Evolutionary conservation across 1,284 basidiomycete genomes (phyloP).

Genomic region (Melampsora americana): DNA sequence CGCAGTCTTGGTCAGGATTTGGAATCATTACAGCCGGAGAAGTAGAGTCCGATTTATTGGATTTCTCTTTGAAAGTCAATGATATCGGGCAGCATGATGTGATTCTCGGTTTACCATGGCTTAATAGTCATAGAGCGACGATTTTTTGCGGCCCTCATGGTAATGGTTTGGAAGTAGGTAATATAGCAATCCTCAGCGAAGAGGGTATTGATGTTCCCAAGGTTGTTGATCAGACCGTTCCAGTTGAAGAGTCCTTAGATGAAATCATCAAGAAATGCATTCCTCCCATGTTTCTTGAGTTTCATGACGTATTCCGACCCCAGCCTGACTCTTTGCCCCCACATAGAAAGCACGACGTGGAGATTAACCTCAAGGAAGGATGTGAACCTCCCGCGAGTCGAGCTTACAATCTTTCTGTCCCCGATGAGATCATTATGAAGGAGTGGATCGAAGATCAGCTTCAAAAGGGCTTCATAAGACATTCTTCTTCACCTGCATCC

Average conservation of each 20-base stretch:
- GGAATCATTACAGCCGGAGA: background rate
- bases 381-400: background rate
- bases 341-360: background rate
- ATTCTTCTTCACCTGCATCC: slow-evolving; percentile 19
- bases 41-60: background rate
- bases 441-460: slow-evolving; percentile 13
- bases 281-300: background rate
- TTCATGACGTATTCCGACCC: background rate
- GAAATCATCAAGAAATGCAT: background rate
- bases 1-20: background rate
- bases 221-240: background rate
- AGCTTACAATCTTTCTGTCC: background rate
- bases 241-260: background rate
- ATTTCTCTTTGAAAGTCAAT: background rate
- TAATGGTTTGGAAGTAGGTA: background rate
- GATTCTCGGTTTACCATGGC: slow-evolving; percentile 34
- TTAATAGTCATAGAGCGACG: background rate
- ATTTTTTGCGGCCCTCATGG: background rate
- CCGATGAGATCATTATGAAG: slow-evolving; percentile 6
- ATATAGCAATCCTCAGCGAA: background rate
- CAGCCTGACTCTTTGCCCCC: background rate
- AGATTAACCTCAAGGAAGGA: background rate
- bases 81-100: slow-evolving; percentile 5
- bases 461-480: slow-evolving; percentile 16
- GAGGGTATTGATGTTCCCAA: background rate